Conservation (phyloP, 2,329 filamentous ascomycete genomes). For the Epichloe gansuensis region DNA sequence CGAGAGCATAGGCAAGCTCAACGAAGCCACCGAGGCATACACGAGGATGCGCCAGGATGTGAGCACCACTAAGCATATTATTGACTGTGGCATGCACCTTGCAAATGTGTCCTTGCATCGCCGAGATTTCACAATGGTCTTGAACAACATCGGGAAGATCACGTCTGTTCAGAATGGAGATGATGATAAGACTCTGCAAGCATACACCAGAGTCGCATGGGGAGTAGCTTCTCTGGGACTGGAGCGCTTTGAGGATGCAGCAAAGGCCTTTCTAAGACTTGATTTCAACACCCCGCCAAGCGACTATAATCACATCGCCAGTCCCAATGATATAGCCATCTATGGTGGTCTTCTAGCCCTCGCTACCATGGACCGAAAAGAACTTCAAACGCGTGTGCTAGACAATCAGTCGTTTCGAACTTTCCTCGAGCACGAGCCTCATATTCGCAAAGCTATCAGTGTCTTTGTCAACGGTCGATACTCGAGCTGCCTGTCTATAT, state of each 20-base stretch:
- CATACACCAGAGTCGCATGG: slow-evolving; percentile 40
- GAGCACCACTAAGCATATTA: slow-evolving; percentile 69
- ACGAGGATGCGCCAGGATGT: slow-evolving; percentile 83
- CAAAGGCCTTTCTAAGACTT: slow-evolving; percentile 54
- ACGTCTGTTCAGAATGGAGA: slow-evolving; percentile 34
- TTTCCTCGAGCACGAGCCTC: slow-evolving; percentile 85
- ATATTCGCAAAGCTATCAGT: slow-evolving; percentile 80
- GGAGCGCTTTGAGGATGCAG: slow-evolving; percentile 48
- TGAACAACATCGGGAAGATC: slow-evolving; percentile 52
- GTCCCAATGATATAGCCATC: slow-evolving; percentile 77
- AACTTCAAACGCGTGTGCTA: slow-evolving; percentile 64
- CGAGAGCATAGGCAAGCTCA: slow-evolving; percentile 64
- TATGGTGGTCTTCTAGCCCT: slow-evolving; percentile 87
- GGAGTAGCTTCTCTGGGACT: slow-evolving; percentile 38
- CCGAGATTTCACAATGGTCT: slow-evolving; percentile 61
- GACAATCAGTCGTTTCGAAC: slow-evolving; percentile 71
- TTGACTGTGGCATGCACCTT: slow-evolving; percentile 70
- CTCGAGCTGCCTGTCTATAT: slow-evolving; percentile 66
- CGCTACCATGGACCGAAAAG: slow-evolving; percentile 72
- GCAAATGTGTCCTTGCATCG: slow-evolving; percentile 66
- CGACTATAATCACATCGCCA: slow-evolving; percentile 60
- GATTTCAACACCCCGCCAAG: slow-evolving; percentile 37
- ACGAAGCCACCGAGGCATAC: slow-evolving; percentile 64
- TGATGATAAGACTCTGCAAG: slow-evolving; percentile 31
- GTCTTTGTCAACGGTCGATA: slow-evolving; percentile 89